Base-by-base conservation (phyloP, 108 stramenopile genomes). In the Aureococcus anophagefferens region DNA sequence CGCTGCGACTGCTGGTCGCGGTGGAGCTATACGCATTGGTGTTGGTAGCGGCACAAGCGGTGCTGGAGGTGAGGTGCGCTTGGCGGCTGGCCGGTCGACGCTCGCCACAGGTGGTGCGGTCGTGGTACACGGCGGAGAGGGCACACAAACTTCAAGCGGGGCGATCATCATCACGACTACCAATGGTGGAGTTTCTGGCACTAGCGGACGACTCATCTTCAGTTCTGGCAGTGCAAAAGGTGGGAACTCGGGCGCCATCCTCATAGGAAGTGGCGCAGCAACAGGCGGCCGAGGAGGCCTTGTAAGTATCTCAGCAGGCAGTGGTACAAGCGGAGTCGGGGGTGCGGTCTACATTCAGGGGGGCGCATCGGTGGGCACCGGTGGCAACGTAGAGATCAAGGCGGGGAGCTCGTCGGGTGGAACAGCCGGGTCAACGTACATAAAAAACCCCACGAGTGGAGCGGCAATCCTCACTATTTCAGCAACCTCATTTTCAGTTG, bases 11-110 rank as follows among this genome's bases (percentile, higher is more conserved):
- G 36, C 7, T 3, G 33, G 63, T 28, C 13, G 35, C 29, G 72
- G 65, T 15, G 72, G 72, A 0, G 30, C 36, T 21, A 30, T 72
- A 4, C 5, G 4, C 7, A 35, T 72, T 30, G 37, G 36, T 14
- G 66, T 33, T 37, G 72, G 72, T 9, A 15, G 35, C 0, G 65
- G 65, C 37, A 72, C 44, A 0, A 65, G 66, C n/a, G 35, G 21
- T 7, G 33, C 29, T 0, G 72, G 72, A 28, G 72, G 71, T 5
- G 32, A 0, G 30, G 5, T 71, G 21, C 4, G 0, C 0, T 35
- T 71, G 1, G 33, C 71, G 40, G 62, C 71, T 0, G 71, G 71
- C 5, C 37, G 29, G 5, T 13, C 59, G 5, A 34, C 63, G 3
- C 0, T 13, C 4, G 4, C 30, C 5, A 18, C 32, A 4, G 45